These are phyloP conservation scores for Erythrophleum fordii DNA, from an alignment of 306 rosid genomes.

Conservation along the genomic window DNA sequence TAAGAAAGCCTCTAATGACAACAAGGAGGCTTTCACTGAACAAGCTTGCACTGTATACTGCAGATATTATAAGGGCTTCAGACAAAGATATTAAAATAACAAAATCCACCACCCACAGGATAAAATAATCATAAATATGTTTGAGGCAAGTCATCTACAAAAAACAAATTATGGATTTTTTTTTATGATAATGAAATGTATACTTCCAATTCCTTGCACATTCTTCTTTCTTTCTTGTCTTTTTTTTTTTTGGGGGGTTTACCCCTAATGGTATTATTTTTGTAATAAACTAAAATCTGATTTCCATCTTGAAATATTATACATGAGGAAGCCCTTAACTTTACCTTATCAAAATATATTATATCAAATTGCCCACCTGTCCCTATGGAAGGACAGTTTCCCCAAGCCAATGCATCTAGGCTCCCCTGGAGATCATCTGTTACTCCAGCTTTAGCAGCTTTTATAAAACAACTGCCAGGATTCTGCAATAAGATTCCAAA, in stretches of 20 bases:
- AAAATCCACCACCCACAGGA: neutral
- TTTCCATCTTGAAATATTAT: conserved; percentile 16
- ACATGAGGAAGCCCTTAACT: conserved; percentile 33
- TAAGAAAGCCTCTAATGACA: neutral
- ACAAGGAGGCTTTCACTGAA: neutral
- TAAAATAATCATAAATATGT: neutral
- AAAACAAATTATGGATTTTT: neutral
- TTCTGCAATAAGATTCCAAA: conserved; percentile 63
- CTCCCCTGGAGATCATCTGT: conserved; percentile 70
- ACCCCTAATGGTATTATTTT: conserved; percentile 14
- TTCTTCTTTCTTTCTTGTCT: neutral
- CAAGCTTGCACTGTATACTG: neutral
- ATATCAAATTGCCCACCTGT: conserved; percentile 82
- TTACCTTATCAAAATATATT: conserved; percentile 68
- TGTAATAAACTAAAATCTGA: conserved; percentile 18
- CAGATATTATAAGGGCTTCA: neutral
- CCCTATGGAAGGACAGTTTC: conserved; percentile 73
- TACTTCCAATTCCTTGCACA: neutral
- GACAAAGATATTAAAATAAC: neutral
- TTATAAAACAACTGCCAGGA: conserved; percentile 80
- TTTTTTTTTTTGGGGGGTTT: conserved; percentile 5
- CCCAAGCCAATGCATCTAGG: conserved; percentile 92
- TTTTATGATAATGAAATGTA: neutral
- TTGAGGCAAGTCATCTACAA: neutral
- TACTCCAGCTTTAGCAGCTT: conserved; percentile 85